Conservation (phyloP, 2,329 filamentous ascomycete genomes). For the Penicillium palitans region DNA sequence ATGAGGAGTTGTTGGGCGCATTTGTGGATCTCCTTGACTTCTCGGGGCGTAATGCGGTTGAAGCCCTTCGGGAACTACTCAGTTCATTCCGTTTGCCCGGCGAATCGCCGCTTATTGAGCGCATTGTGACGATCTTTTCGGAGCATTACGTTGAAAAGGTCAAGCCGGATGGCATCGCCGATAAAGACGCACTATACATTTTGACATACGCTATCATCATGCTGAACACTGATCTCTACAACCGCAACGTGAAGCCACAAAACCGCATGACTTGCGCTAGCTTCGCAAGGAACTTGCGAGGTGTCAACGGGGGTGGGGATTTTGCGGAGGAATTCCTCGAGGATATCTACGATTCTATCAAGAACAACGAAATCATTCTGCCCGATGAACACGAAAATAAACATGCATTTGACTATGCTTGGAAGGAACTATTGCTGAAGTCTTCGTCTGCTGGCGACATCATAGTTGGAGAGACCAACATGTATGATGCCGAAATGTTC, state of each 20-base stretch:
- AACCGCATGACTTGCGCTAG: conserved; percentile 82
- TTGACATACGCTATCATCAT: conserved; percentile 96
- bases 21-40: conserved; percentile 92
- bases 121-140: conserved; percentile 83
- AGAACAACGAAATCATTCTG: conserved; percentile 89
- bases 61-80: conserved; percentile 82
- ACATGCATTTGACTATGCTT: conserved; percentile 94
- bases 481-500: conserved; percentile 98
- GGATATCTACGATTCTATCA: conserved; percentile 87
- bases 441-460: conserved; percentile 73
- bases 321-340: conserved; percentile 82
- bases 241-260: conserved; percentile 73
- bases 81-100: conserved; percentile 92
- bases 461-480: conserved; percentile 81
- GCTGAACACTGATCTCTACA: conserved; percentile 96
- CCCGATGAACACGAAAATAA: conserved; percentile 97
- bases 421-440: conserved; percentile 90
- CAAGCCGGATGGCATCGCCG: conserved; percentile 71
- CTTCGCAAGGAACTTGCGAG: conserved; percentile 85
- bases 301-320: conserved; percentile 81
- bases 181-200: conserved; percentile 85
- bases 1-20: conserved; percentile 78
- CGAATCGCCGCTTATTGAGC: conserved; percentile 87
- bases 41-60: conserved; percentile 78
- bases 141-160: conserved; percentile 76